phyloP scores from a whole-genome alignment of 2,329 filamentous ascomycete species.

The Sporothrix brasiliensis region DNA sequence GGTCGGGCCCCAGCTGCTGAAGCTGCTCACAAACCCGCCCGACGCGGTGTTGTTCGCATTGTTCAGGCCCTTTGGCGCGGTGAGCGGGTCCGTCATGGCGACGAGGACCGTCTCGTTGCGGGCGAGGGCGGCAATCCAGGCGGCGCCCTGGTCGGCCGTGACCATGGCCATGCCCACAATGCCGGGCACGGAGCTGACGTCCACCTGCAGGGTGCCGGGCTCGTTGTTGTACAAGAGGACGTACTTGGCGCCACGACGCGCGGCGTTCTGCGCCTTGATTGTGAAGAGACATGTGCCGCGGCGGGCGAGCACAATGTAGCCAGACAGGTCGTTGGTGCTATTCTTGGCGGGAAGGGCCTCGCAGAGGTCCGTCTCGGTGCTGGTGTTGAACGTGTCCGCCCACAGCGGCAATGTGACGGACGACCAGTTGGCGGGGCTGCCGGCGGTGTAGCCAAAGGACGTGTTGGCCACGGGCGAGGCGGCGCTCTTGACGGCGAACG shows the following conservation, averaged over 20 bases:
- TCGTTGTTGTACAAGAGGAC: slow-evolving; percentile 64
- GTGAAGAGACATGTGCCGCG: slow-evolving; percentile 61
- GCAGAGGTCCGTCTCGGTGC: slow-evolving; percentile 56
- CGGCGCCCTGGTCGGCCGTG: slow-evolving; percentile 46
- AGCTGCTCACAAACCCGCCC: slow-evolving; percentile 50
- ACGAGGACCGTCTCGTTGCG: slow-evolving; percentile 50
- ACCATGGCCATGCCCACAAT: slow-evolving; percentile 50
- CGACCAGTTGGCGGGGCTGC: slow-evolving; percentile 49
- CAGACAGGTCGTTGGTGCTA: slow-evolving; percentile 61
- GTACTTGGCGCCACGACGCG: slow-evolving; percentile 60
- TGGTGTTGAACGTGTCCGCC: slow-evolving; percentile 54
- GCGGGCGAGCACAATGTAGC: slow-evolving; percentile 61
- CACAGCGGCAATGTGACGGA: slow-evolving; percentile 55
- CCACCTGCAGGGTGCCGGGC: slow-evolving; percentile 43
- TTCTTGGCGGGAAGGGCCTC: slow-evolving; percentile 51
- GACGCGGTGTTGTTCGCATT: slow-evolving; percentile 47
- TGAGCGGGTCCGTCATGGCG: slow-evolving; percentile 48
- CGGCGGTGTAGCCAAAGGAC: slow-evolving; percentile 50
- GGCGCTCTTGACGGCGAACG: slow-evolving; percentile 47
- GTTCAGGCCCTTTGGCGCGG: slow-evolving; percentile 38
- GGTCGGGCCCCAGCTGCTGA: slow-evolving; percentile 52
- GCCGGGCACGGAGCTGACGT: slow-evolving; percentile 41
- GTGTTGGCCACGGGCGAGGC: slow-evolving; percentile 35
- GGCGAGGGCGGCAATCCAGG: slow-evolving; percentile 51
- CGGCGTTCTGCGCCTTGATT: slow-evolving; percentile 57